Evolutionary conservation across 192 early-diverging fungal genomes (phyloP).

Genomic region (Coemansia sp.): DNA sequence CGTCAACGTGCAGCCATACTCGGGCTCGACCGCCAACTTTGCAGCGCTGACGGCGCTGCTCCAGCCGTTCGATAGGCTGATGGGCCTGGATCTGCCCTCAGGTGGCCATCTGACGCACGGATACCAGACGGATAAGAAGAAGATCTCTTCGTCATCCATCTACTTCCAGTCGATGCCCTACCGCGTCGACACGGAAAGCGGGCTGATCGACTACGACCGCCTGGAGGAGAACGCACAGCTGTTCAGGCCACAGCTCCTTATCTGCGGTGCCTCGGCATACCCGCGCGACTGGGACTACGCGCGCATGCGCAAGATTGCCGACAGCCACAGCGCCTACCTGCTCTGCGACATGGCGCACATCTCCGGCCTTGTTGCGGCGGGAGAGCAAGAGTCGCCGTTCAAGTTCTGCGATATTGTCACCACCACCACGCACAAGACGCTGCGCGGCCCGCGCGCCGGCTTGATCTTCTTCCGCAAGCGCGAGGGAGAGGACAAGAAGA

Average conservation of each 20-base stretch:
- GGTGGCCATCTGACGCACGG: constrained; percentile 99
- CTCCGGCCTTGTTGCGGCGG: constrained; percentile 89
- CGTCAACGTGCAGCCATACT: constrained; percentile 99
- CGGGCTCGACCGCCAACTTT: constrained; percentile 99
- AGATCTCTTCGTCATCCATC: constrained; percentile 99
- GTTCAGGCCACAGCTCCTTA: constrained; percentile 97
- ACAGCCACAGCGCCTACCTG: constrained; percentile 94
- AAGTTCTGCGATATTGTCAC: constrained; percentile 98
- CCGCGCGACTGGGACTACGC: constrained; percentile 99
- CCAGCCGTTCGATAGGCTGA: constrained; percentile 96
- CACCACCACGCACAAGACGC: constrained; percentile 99
- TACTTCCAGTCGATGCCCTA: constrained; percentile 99
- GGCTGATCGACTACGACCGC: constrained; percentile 92
- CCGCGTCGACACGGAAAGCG: constrained; percentile 87
- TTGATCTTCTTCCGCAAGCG: constrained; percentile 96
- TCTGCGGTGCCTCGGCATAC: constrained; percentile 99
- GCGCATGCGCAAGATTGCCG: constrained; percentile 94
- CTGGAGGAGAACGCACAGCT: constrained; percentile 91
- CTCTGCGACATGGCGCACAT: constrained; percentile 99
- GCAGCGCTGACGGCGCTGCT: constrained; percentile 95
- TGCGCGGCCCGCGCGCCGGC: constrained; percentile 98
- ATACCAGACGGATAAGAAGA: constrained; percentile 99
- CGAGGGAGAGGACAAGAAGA: constrained; percentile 69
- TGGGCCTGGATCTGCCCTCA: constrained; percentile 99
- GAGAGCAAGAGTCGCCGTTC: constrained; percentile 93